Percentiles rank a stretch among this genome's conserved stretches.
Evolutionary conservation across 768 basidiomycete species (phyloP).

Genomic region (Tylopilus felleus): DNA sequence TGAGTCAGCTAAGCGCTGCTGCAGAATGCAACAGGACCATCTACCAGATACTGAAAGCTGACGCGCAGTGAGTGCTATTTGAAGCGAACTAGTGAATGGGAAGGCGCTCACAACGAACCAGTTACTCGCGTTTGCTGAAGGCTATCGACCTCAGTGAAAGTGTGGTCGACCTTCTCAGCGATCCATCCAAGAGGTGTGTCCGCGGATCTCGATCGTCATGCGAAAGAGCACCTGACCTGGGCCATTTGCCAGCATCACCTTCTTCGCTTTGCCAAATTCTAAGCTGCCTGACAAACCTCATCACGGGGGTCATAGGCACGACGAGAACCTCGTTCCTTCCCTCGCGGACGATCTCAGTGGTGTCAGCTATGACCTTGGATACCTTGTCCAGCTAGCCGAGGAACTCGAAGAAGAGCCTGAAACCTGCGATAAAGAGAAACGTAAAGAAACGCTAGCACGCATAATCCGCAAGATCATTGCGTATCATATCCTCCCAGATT

Average conservation of each 20-base stretch:
- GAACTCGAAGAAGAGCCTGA: conserved; percentile 42
- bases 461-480: conserved; percentile 52
- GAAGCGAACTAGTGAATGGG: not conserved
- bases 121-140: conserved; percentile 13
- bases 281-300: not conserved
- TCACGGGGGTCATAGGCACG: not conserved
- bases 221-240: not conserved
- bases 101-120: not conserved
- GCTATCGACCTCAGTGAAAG: conserved; percentile 14
- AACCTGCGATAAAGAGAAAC: conserved; percentile 43
- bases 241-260: conserved; percentile 6
- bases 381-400: conserved; percentile 22
- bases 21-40: conserved; percentile 6
- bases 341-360: not conserved
- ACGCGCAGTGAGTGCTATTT: conserved; percentile 5
- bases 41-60: conserved; percentile 12
- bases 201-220: not conserved
- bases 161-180: conserved; percentile 9
- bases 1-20: conserved; percentile 1
- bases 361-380: conserved; percentile 2
- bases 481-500: conserved; percentile 34
- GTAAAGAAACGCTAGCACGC: conserved; percentile 53
- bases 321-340: not conserved
- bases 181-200: conserved; percentile 11
- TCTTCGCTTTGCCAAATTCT: conserved; percentile 11